Percentiles rank a stretch among this genome's conserved stretches.
Conservation (phyloP, 192 early-diverging fungal genomes). For the Umbelopsis isabellina region DNA sequence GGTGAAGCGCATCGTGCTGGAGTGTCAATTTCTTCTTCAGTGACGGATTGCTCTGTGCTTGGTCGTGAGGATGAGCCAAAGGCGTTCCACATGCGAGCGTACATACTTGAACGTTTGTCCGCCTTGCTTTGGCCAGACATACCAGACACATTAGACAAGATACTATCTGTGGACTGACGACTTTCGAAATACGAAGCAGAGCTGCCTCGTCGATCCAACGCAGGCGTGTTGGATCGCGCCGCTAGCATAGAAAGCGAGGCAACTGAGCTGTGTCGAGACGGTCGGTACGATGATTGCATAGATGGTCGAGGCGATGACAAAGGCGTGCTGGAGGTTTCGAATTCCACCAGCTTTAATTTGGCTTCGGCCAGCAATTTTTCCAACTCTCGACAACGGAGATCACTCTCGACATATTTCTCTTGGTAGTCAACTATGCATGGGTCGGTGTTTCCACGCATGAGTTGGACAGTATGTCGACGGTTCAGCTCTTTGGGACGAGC, state of each 20-base stretch:
- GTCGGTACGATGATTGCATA: constrained; percentile 16
- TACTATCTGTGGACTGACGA: constrained; percentile 26
- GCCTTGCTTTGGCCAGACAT: constrained; percentile 10
- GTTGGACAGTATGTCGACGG: constrained; percentile 34
- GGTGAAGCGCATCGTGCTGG: constrained; percentile 1
- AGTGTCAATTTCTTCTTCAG: constrained; percentile 6
- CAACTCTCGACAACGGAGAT: constrained; percentile 42
- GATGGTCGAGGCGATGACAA: constrained; percentile 28
- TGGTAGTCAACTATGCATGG: constrained; percentile 34
- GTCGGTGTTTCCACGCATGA: not conserved
- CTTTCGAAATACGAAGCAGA: constrained; percentile 25
- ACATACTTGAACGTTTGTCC: constrained; percentile 41
- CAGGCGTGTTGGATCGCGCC: constrained; percentile 7
- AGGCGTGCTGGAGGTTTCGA: constrained; percentile 21
- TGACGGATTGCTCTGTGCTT: not conserved
- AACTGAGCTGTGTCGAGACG: constrained; percentile 16
- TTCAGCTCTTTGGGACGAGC: not conserved
- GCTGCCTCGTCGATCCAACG: constrained; percentile 25
- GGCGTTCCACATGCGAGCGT: constrained; percentile 32
- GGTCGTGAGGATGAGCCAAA: constrained; percentile 23
- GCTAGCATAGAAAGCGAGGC: constrained; percentile 21
- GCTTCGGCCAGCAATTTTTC: constrained; percentile 45
- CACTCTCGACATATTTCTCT: constrained; percentile 38
- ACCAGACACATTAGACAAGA: constrained; percentile 21
- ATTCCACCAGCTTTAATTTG: constrained; percentile 40